Conservation (phyloP, 257 asterid genomes). For the Ballota nigra region DNA sequence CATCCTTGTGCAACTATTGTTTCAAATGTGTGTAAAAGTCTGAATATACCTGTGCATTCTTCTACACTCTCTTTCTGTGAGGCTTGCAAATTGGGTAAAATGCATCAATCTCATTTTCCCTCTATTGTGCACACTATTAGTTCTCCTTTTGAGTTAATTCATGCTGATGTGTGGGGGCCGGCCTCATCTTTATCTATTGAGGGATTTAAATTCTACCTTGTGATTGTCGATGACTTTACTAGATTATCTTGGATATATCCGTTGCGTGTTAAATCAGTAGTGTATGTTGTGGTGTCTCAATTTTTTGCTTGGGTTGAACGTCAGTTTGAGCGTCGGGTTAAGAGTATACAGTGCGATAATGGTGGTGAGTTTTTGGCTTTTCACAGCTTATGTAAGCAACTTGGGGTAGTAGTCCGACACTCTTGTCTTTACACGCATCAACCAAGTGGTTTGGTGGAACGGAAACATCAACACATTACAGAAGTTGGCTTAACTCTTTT, state of each 20-base stretch:
- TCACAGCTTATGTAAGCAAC: no score
- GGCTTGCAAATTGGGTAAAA: neutral
- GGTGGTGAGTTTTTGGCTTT: no score
- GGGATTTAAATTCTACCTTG: neutral
- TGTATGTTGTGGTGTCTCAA: neutral
- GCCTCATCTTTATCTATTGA: neutral
- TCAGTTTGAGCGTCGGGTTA: neutral
- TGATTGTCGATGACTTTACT: neutral
- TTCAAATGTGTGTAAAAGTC: neutral
- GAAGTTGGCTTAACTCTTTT: no score
- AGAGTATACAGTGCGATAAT: no score
- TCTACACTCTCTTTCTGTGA: neutral
- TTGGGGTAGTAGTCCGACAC: no score
- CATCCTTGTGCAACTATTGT: neutral
- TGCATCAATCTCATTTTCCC: neutral
- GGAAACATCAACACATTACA: no score
- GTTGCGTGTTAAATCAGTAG: neutral
- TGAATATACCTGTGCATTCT: neutral
- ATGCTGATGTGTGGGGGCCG: neutral
- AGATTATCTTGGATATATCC: neutral
- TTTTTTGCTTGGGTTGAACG: no score
- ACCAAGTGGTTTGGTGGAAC: no score
- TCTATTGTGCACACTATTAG: neutral
- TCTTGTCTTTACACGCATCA: no score
- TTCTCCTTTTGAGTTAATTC: neutral